A percentile compares a stretch with the other conserved stretches of the same genome.
phyloP scores from a whole-genome alignment of 768 basidiomycete genomes.

The Coprinopsis strossmayeri region DNA sequence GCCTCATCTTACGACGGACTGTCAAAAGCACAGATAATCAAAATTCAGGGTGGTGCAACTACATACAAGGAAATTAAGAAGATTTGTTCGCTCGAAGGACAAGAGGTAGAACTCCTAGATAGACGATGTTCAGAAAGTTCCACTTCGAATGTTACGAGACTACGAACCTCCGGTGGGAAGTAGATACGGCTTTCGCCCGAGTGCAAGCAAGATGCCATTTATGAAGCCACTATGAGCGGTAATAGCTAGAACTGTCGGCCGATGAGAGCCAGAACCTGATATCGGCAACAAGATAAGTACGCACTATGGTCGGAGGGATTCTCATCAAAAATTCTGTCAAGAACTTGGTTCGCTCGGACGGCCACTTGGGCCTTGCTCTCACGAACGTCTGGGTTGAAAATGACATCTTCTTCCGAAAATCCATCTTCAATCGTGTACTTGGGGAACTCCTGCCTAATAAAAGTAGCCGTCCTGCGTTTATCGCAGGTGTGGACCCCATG shows the following conservation, averaged over 20 bases:
- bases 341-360: conserved; percentile 39
- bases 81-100: neutral
- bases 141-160: no score
- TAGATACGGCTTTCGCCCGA: conserved; percentile 9
- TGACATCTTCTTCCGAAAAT: conserved; percentile 55
- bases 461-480: conserved; percentile 29
- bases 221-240: conserved; percentile 16
- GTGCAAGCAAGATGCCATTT: conserved; percentile 12
- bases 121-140: no score
- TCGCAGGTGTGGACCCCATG: conserved; percentile 70
- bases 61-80: no score
- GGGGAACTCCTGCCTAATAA: conserved; percentile 45
- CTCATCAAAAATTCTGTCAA: conserved; percentile 50
- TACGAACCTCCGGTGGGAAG: conserved; percentile 14
- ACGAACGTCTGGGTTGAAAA: conserved; percentile 50
- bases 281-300: conserved; percentile 17
- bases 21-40: no score
- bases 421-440: conserved; percentile 47
- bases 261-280: neutral
- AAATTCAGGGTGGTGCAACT: no score
- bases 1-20: conserved; percentile 1
- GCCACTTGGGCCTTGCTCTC: conserved; percentile 45
- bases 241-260: conserved; percentile 10
- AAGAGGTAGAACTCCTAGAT: conserved; percentile 2
- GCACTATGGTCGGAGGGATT: conserved; percentile 39